Evolutionary conservation across 78 protist species (phyloP).

Genomic region (Polysphondylium violaceum): DNA sequence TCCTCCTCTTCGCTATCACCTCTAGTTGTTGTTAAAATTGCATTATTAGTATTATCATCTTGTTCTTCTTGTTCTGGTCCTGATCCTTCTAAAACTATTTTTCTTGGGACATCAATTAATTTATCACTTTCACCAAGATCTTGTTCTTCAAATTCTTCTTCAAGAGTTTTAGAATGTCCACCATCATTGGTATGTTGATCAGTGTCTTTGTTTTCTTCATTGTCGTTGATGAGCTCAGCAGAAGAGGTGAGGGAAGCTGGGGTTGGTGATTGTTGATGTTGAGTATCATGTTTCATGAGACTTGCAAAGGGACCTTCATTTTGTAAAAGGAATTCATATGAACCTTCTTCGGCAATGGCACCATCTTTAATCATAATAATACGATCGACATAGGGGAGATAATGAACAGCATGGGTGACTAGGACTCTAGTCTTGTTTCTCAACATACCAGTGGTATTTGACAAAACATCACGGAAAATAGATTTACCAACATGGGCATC

Average conservation of each 20-base stretch:
- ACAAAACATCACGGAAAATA: slow-evolving; percentile 77
- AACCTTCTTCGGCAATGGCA: slow-evolving; percentile 76
- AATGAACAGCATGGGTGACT: slow-evolving; percentile 88
- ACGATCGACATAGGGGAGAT: slow-evolving; percentile 70
- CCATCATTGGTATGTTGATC: background rate
- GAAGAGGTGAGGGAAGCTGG: background rate
- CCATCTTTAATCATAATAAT: slow-evolving; percentile 89
- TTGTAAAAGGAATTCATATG: slow-evolving; percentile 44
- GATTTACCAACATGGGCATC: slow-evolving; percentile 92
- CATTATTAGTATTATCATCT: background rate
- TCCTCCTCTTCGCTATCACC: background rate
- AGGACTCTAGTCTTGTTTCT: slow-evolving; percentile 83
- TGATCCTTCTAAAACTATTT: slow-evolving; percentile 10
- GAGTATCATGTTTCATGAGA: slow-evolving; percentile 52
- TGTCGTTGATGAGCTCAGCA: background rate
- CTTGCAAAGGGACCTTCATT: slow-evolving; percentile 58
- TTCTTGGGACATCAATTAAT: background rate
- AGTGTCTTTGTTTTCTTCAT: background rate
- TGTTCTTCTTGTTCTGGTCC: background rate
- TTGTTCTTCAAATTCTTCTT: background rate
- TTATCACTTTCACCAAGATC: slow-evolving; percentile 10
- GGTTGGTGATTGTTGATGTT: background rate
- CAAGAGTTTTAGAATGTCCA: background rate
- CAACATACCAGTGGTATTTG: slow-evolving; percentile 71
- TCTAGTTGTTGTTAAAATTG: background rate